Evolutionary conservation across 2,329 filamentous ascomycete genomes (phyloP), one percentile per base, ranked within the genome.

Genomic region (Venturia oleaginea): DNA sequence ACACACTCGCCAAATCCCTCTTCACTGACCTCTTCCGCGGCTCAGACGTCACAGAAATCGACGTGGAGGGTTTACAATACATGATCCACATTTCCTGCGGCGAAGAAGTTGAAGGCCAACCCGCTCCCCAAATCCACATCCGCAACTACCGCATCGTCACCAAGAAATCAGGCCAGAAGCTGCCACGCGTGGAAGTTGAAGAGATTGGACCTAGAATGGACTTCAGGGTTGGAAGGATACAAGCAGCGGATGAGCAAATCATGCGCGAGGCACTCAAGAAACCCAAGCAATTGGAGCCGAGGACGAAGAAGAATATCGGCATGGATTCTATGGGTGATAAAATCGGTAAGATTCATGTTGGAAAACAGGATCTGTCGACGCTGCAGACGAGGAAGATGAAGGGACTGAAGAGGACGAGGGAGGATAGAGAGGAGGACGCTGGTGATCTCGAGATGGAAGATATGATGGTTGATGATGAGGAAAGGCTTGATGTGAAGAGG

Each of bases 371-470:
- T 78, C 83, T 99, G 66, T 83, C 81, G 73, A 84, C 89, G 71
- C 77, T 99, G 76, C 94, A 99, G 81, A 95, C 92, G 63, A 87
- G 94, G 73, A 99, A 99, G 86, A 97, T 99, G 92, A 99, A 99
- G 86, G 94, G 92, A 69, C 77, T 99, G 69, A 99, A 97, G 85
- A 84, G 94, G 69, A 86, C 83, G 68, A 85, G 91, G 64, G 86
- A 86, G 67, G 78, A 84, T 30, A 81, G 83, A 62, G 80, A 78
- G 61, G 82, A 81, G 51, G 80, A 80, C 30, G 84, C 83, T 62
- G 80, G 78, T 22, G 51, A 55, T 13, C 24, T 63, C 27, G 51
- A 55, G n/a, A 48, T 24, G 32, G 62, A 63, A 10, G 62, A 63
- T 27, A 40, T 55, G 46, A 57, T 57, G 51, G 51, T 34, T 32